phyloP scores from a whole-genome alignment of 129 eudicot species.

The Chrysanthemum seticuspe region DNA sequence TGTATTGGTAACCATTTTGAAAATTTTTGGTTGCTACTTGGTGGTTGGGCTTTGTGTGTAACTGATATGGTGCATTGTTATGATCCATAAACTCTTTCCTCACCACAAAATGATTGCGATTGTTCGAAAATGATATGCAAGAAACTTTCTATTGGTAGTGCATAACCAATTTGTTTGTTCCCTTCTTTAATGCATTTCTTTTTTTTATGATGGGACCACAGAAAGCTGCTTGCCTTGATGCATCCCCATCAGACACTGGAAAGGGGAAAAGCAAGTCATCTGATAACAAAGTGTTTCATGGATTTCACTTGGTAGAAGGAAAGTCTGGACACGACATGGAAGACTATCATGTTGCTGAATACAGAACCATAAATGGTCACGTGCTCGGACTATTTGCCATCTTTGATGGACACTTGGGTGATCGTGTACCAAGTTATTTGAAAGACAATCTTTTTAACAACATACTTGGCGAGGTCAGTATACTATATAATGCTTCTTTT shows the following conservation, averaged over 20 bases:
- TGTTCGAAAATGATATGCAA: no score
- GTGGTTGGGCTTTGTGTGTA: no score
- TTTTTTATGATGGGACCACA: slow-evolving; percentile 28
- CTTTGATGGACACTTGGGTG: slow-evolving; percentile 81
- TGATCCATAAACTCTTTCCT: no score
- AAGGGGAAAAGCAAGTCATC: slow-evolving; percentile 66
- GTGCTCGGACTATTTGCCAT: slow-evolving; percentile 79
- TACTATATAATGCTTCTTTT: slow-evolving; percentile 8
- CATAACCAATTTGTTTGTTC: no score
- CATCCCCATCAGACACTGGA: slow-evolving; percentile 63
- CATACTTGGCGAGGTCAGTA: slow-evolving; percentile 64
- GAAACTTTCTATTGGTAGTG: no score
- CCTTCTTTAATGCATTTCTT: no score
- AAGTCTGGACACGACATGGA: slow-evolving; percentile 86
- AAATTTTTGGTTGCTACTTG: no score
- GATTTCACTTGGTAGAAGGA: slow-evolving; percentile 77
- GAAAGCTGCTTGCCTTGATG: slow-evolving; percentile 56
- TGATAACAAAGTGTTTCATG: slow-evolving; percentile 54
- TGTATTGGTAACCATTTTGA: no score
- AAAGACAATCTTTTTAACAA: slow-evolving; percentile 68
- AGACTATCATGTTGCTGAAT: slow-evolving; percentile 82
- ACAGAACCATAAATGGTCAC: slow-evolving; percentile 49
- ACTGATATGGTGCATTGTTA: no score
- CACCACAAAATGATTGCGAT: no score
- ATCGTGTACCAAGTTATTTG: slow-evolving; percentile 70